Base-by-base conservation (phyloP, 2,329 filamentous ascomycete genomes). In the Didymosphaeria variabile region DNA sequence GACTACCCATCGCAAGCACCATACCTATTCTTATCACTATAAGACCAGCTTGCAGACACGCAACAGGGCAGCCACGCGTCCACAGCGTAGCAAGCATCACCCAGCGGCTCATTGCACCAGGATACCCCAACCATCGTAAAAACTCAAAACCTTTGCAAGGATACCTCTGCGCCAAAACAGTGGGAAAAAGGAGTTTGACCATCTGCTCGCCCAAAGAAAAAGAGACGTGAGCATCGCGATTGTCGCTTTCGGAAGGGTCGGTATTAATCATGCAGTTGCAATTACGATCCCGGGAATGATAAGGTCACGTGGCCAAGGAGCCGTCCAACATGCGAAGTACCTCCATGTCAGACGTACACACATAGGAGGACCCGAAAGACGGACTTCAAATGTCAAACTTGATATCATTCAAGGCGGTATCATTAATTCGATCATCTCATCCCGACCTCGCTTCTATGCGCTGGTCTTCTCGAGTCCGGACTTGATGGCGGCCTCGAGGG, bases 401-500 rank as follows among this genome's bases (percentile, higher is more conserved):
- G 6, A 6, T 40, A 2, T n/a, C 38, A 40, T 40, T 19, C 38
- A 40, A 40, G 38, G 38, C n/a, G 38, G 38, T 40, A n/a, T 40
- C 38, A 40, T 40, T n/a, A n/a, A n/a, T 36, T 40, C 17, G 17
- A 40, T n/a, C 17, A 40, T n/a, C 38, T 40, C 2, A 40, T 40
- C 38, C 17, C 17, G 4, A n/a, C 17, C 17, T 19, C 15, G 2
- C 38, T 40, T 45, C 19, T 21, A 45, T 23, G 19, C 42, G 6
- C 17, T 15, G 17, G 38, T 19, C 17, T 38, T 10, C 50, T n/a
- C 34, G 13, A 70, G 46, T 58, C 76, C 72, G 65, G 67, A 62
- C 77, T 82, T 75, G 72, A 85, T 84, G 45, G 82, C 83, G 36
- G 79, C 79, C 79, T 87, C 79, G 61, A 97, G 81, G n/a, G 85